Percentiles rank a stretch among this genome's conserved stretches.
phyloP scores from a whole-genome alignment of 139 green algal species.

The Raphidocelis subcapitata region DNA sequence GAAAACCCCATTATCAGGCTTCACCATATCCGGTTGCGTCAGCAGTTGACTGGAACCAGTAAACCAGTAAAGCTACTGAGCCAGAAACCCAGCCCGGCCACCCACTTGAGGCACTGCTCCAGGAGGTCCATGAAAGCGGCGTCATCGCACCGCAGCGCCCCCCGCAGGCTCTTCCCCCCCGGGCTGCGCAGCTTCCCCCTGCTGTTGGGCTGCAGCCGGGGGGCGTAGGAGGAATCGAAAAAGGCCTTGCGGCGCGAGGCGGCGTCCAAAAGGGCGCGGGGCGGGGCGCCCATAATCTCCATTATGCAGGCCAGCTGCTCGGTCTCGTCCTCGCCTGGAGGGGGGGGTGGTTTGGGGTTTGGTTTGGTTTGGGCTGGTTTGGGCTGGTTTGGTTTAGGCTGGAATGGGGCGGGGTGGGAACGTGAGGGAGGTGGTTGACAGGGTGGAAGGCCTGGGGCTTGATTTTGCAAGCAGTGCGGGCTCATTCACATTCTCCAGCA shows the following conservation, averaged over 20 bases:
- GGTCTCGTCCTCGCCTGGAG: slow-evolving; percentile 70
- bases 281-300: slow-evolving; percentile 71
- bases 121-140: slow-evolving; percentile 64
- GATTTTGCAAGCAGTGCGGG: not conserved
- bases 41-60: too few relatives aligned
- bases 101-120: slow-evolving; percentile 49
- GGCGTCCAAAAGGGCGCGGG: slow-evolving; percentile 50
- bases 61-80: too few relatives aligned
- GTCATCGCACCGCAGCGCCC: slow-evolving; percentile 52
- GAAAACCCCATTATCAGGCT: too few relatives aligned
- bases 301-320: slow-evolving; percentile 83
- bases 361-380: too few relatives aligned
- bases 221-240: slow-evolving; percentile 56
- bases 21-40: too few relatives aligned
- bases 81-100: too few relatives aligned
- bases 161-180: slow-evolving; percentile 23
- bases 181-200: slow-evolving; percentile 30
- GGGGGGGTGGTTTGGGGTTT: slow-evolving; percentile 27
- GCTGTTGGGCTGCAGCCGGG: slow-evolving; percentile 60
- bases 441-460: not conserved
- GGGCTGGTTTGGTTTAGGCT: too few relatives aligned
- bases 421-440: not conserved
- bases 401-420: slow-evolving; percentile 26
- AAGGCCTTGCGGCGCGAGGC: slow-evolving; percentile 75
- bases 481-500: not conserved